Percentiles rank a stretch among this genome's conserved stretches.
These are phyloP conservation scores for Penicillium vulpinum DNA, from an alignment of 2,329 filamentous ascomycete species.

Conservation along the genomic window DNA sequence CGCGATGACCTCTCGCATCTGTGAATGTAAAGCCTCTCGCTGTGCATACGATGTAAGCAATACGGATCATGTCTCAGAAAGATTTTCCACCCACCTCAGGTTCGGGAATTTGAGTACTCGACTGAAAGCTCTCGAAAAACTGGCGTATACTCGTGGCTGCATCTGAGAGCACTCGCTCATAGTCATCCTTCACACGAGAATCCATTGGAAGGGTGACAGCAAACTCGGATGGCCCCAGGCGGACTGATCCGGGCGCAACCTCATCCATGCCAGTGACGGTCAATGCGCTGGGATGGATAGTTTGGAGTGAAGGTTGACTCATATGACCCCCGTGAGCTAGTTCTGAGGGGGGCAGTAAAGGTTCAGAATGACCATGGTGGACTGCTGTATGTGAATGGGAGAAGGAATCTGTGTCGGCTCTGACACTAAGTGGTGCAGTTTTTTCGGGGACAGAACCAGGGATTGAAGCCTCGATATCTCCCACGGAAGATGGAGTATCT, in stretches of 20 bases:
- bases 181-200: slow-evolving; percentile 45
- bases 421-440: slow-evolving; percentile 38
- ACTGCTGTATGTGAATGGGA: slow-evolving; percentile 25
- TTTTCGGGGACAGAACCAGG: slow-evolving; percentile 31
- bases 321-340: slow-evolving; percentile 24
- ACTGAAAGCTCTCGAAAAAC: slow-evolving; percentile 27
- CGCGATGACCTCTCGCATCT: slow-evolving; percentile 37
- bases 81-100: slow-evolving; percentile 28
- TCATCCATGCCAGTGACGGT: slow-evolving; percentile 30
- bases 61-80: not conserved
- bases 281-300: slow-evolving; percentile 41
- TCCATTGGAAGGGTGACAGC: slow-evolving; percentile 47
- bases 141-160: slow-evolving; percentile 32
- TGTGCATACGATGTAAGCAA: slow-evolving; percentile 21
- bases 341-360: slow-evolving; percentile 31
- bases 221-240: slow-evolving; percentile 42
- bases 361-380: slow-evolving; percentile 23
- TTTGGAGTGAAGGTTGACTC: slow-evolving; percentile 27
- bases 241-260: slow-evolving; percentile 32
- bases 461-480: slow-evolving; percentile 40
- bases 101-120: slow-evolving; percentile 12
- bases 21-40: slow-evolving; percentile 28
- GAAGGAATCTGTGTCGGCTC: slow-evolving; percentile 32
- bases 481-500: slow-evolving; percentile 45
- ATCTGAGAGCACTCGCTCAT: slow-evolving; percentile 35